These are phyloP conservation scores for Scytalidium lignicola DNA, from an alignment of 2,329 filamentous ascomycete species.

Conservation along the genomic window DNA sequence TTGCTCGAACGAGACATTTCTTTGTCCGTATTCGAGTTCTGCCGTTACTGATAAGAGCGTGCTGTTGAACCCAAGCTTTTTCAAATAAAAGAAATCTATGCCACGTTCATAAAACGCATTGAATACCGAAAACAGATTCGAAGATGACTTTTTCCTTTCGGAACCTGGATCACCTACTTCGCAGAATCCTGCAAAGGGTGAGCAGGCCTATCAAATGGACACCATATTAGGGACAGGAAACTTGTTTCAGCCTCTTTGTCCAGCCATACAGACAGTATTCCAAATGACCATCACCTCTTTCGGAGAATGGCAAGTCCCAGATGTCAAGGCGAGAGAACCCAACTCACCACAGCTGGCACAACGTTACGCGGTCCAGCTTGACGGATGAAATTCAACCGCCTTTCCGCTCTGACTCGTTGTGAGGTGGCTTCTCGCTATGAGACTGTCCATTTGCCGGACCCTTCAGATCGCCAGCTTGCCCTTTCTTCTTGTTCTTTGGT, in stretches of 20 bases:
- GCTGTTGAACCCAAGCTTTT: not conserved
- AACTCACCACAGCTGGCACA: not conserved
- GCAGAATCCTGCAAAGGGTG: not conserved
- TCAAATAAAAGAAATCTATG: not conserved
- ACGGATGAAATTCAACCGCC: slow-evolving; percentile 42
- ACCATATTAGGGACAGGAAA: not conserved
- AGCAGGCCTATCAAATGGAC: not conserved
- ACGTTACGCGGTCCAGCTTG: not conserved
- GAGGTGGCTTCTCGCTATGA: slow-evolving; percentile 51
- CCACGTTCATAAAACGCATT: not conserved
- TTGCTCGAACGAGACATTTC: not conserved
- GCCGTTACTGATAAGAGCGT: not conserved
- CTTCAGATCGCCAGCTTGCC: slow-evolving; percentile 37
- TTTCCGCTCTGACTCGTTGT: slow-evolving; percentile 56
- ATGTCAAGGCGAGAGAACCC: not conserved
- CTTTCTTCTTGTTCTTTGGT: slow-evolving; percentile 46
- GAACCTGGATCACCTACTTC: not conserved
- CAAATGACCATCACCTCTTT: not conserved
- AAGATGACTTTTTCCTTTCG: not conserved
- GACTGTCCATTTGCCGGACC: slow-evolving; percentile 34
- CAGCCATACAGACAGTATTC: not conserved
- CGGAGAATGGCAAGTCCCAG: not conserved
- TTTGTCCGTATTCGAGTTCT: not conserved
- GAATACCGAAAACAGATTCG: not conserved
- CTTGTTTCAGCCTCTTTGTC: not conserved